phyloP scores from a whole-genome alignment of 345 rosid species.

The Physaria fendleri region DNA sequence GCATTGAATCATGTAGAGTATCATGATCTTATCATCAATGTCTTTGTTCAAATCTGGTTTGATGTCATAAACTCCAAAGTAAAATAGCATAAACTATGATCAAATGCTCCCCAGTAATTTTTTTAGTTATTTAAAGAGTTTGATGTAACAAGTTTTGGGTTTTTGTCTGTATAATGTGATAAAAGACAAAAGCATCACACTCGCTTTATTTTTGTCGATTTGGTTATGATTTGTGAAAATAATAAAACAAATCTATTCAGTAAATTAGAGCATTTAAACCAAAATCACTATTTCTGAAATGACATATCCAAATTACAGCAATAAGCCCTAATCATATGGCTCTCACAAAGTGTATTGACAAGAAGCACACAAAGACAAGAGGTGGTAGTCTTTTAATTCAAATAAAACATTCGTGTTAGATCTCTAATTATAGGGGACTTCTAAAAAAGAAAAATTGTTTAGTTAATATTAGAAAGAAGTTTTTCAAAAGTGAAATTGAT shows the following conservation, averaged over 20 bases:
- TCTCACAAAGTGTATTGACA: too few relatives aligned
- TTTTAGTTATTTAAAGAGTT: neutral
- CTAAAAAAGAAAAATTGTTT: too few relatives aligned
- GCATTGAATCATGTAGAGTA: conserved; percentile 56
- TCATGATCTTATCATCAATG: conserved; percentile 61
- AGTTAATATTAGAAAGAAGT: too few relatives aligned
- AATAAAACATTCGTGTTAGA: too few relatives aligned
- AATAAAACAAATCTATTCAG: neutral
- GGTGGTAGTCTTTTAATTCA: too few relatives aligned
- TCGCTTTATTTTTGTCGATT: neutral
- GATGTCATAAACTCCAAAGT: conserved; percentile 2
- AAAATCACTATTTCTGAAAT: neutral
- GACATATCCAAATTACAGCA: neutral
- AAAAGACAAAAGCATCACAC: neutral
- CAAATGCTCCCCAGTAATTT: neutral
- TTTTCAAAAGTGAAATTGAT: too few relatives aligned
- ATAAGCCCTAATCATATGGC: neutral
- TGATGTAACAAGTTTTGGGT: neutral
- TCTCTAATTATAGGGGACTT: too few relatives aligned
- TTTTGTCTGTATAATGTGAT: neutral
- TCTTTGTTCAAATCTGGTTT: conserved; percentile 73
- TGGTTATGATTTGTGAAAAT: neutral
- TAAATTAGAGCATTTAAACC: neutral
- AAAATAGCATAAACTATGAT: neutral
- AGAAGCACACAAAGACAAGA: too few relatives aligned